Evolutionary conservation across 2,329 filamentous ascomycete species (phyloP).

Genomic region (Truncatella angustata): DNA sequence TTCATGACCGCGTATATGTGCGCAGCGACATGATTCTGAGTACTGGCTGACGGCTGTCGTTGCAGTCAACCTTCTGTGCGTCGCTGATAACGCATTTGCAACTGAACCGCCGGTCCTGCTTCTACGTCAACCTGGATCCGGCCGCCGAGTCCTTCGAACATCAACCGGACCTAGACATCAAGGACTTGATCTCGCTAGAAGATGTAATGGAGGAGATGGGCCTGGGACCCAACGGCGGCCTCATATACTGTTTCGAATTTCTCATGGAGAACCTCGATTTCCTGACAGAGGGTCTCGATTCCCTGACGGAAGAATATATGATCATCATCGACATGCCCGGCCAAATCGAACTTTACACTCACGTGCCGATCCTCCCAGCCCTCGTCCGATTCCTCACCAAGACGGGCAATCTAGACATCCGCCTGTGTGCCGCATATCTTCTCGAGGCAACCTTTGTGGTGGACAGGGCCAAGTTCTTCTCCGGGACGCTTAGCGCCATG

Average conservation of each 20-base stretch:
- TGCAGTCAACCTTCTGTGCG: constrained; percentile 86
- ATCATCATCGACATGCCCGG: constrained; percentile 99
- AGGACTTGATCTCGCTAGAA: constrained; percentile 82
- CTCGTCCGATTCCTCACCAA: constrained; percentile 80
- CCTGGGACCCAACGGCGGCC: constrained; percentile 69
- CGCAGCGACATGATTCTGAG: not conserved
- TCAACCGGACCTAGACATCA: constrained; percentile 80
- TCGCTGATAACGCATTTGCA: constrained; percentile 90
- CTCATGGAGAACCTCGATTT: constrained; percentile 74
- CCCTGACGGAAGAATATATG: constrained; percentile 89
- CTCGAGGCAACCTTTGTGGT: constrained; percentile 95
- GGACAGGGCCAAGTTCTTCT: constrained; percentile 95
- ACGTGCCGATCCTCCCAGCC: constrained; percentile 86
- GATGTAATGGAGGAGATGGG: constrained; percentile 76
- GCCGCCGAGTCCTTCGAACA: constrained; percentile 92
- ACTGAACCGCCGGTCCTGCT: constrained; percentile 87
- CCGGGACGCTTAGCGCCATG: constrained; percentile 94
- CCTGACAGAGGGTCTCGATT: constrained; percentile 66
- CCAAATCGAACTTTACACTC: constrained; percentile 97
- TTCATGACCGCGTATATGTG: not conserved
- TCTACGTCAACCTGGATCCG: constrained; percentile 98
- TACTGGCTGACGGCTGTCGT: constrained; percentile 7
- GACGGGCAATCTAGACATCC: constrained; percentile 79
- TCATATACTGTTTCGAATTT: constrained; percentile 74
- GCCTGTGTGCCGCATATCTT: constrained; percentile 89